Percentiles rank a stretch among this genome's conserved stretches.
Conservation (phyloP, 345 rosid genomes). For the Firmiana major region DNA sequence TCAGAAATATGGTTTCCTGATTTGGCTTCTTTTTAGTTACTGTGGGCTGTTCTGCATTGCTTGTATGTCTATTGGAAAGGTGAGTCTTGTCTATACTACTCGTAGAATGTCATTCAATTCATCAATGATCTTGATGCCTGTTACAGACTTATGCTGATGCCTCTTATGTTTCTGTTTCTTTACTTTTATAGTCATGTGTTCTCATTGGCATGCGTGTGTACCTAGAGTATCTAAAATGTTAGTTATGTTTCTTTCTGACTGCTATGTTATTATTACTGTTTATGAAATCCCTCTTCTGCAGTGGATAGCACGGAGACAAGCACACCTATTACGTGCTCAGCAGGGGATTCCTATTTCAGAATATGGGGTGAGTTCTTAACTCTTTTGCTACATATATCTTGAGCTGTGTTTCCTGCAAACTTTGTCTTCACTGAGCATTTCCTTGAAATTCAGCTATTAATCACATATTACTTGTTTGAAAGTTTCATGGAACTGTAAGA, state of each 20-base stretch:
- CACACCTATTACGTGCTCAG: conserved; percentile 77
- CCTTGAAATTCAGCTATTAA: not conserved
- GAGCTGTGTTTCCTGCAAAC: not conserved
- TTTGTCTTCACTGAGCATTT: not conserved
- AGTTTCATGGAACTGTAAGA: not conserved
- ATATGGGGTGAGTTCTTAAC: conserved; percentile 64
- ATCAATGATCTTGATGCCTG: not conserved
- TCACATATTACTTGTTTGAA: not conserved
- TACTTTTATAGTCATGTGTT: not conserved
- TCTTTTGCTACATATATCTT: conserved; percentile 13
- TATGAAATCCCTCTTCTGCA: conserved; percentile 26
- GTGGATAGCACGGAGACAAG: conserved; percentile 92
- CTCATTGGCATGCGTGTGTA: not conserved
- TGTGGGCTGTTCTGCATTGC: conserved; percentile 86
- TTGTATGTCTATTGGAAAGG: conserved; percentile 82
- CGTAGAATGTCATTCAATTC: not conserved
- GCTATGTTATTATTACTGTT: not conserved
- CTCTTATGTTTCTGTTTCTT: not conserved
- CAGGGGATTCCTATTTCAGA: conserved; percentile 97
- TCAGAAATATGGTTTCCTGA: conserved; percentile 96
- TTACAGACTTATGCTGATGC: not conserved
- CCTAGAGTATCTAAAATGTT: not conserved
- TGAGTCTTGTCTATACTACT: conserved; percentile 16
- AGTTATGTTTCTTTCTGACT: not conserved
- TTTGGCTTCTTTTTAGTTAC: conserved; percentile 96